Base-by-base conservation (phyloP, 1,139 yeast genomes). In the Wickerhamomyces sp. region DNA sequence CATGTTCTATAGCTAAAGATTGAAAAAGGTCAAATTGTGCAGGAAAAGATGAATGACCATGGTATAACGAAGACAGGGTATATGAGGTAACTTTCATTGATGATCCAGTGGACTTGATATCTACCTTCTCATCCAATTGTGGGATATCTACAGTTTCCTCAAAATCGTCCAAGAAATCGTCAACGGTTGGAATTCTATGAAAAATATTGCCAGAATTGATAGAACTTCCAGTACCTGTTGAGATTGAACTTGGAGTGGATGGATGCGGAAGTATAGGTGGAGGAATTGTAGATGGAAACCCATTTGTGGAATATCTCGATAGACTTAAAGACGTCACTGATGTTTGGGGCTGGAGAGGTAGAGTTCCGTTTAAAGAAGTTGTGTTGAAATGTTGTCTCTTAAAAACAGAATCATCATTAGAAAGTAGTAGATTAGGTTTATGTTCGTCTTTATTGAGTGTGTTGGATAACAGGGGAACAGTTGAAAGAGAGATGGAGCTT, bases 131-230 rank as follows among this genome's bases (percentile, higher is more conserved):
- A 14, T 44, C 35, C 1, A 48, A 15, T 14, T 40, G 42, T 10
- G 54, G 48, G 2, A 48, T 7, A 27, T 47, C 41, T 15, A 41
- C 35, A 14, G 27, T 10, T 3, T 52, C 52, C 32, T 52, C 57
- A 35, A 50, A 48, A 40, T 52, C 57, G 10, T 31, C 24, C 17
- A 51, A 48, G 33, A 52, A 49, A 26, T 51, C 55, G 1, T 46
- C 49, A 27, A 53, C 40, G 0, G 39, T 35, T n/a, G 55, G 56
- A 8, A 51, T 38, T 26, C 36, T 39, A 5, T 22, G 33, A 6
- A 27, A 7, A 5, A 27, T 16, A 27, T 27, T 8, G 6, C 12
- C 17, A 14, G 29, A 27, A 13, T 15, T 15, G 10, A 27, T 27
- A 9, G 29, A 27, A 10, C 29, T 16, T 33, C 35, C 7, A 28